phyloP scores from a whole-genome alignment of 2,329 filamentous ascomycete genomes.

The Colletotrichum liriopes region DNA sequence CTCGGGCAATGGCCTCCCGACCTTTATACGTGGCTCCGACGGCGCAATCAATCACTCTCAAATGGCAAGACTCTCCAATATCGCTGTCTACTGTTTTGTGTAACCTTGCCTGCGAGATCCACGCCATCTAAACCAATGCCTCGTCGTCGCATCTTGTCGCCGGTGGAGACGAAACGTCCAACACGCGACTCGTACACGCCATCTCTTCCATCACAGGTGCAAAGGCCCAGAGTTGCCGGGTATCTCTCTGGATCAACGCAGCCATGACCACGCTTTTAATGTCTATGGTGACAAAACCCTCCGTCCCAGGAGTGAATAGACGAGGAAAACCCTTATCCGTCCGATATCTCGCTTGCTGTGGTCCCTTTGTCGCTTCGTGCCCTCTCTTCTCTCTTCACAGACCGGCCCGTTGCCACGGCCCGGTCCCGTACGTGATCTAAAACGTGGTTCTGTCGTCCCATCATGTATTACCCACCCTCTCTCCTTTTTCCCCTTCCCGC shows the following conservation, averaged over 20 bases:
- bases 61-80: too few species aligned
- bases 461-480: neutral
- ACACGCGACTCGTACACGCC: neutral
- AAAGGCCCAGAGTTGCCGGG: neutral
- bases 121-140: neutral
- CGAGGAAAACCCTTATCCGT: neutral
- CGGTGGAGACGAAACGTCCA: too few species aligned
- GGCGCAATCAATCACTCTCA: neutral
- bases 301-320: neutral
- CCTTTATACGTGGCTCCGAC: neutral
- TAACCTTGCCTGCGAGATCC: neutral
- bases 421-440: neutral
- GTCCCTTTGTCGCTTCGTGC: neutral
- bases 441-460: conserved; percentile 27
- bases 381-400: neutral
- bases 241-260: conserved; percentile 1
- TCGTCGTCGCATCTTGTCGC: neutral
- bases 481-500: neutral
- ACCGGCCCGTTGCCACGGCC: neutral
- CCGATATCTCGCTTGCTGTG: conserved; percentile 8
- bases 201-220: neutral
- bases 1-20: neutral
- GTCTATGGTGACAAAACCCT: neutral
- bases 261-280: neutral
- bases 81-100: neutral